These are phyloP conservation scores for Chimonanthus salicifolius DNA, from an alignment of 164 flowering plant genomes.

Conservation along the genomic window DNA sequence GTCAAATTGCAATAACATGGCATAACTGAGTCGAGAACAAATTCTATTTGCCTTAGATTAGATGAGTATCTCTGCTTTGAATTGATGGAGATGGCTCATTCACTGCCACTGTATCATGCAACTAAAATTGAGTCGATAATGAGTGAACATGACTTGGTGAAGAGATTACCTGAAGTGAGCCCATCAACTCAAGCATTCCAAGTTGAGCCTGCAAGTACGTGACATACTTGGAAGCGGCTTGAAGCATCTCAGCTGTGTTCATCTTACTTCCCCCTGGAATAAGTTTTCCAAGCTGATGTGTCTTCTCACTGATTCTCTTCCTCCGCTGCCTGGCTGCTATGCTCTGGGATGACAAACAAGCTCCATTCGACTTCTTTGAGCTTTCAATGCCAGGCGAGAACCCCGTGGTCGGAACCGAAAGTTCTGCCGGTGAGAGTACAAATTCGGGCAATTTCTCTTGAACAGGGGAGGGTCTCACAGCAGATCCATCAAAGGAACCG, in stretches of 20 bases:
- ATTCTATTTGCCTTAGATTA: not conserved
- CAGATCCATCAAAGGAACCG: constrained; percentile 4
- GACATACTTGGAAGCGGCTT: constrained; percentile 68
- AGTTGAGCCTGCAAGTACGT: constrained; percentile 73
- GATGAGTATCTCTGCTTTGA: not conserved
- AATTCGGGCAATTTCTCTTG: constrained; percentile 4
- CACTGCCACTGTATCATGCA: not conserved
- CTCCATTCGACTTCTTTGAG: constrained; percentile 3
- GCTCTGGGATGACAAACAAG: constrained; percentile 56
- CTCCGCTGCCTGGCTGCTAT: constrained; percentile 81
- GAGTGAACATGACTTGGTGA: not conserved
- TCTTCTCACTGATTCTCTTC: constrained; percentile 82
- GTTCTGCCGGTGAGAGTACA: not conserved
- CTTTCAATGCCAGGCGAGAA: not conserved
- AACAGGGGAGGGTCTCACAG: not conserved
- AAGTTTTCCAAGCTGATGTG: constrained; percentile 76
- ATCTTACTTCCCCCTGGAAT: constrained; percentile 74
- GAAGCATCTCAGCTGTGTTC: constrained; percentile 92
- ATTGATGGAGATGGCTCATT: not conserved
- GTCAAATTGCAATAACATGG: not conserved
- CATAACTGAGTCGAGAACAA: not conserved
- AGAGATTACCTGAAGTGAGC: constrained; percentile 11
- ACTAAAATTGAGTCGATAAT: not conserved
- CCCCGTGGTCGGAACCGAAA: constrained; percentile 1
- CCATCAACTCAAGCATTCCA: constrained; percentile 42